Conservation (phyloP, 257 asterid species). For the Anisodus acutangulus region DNA sequence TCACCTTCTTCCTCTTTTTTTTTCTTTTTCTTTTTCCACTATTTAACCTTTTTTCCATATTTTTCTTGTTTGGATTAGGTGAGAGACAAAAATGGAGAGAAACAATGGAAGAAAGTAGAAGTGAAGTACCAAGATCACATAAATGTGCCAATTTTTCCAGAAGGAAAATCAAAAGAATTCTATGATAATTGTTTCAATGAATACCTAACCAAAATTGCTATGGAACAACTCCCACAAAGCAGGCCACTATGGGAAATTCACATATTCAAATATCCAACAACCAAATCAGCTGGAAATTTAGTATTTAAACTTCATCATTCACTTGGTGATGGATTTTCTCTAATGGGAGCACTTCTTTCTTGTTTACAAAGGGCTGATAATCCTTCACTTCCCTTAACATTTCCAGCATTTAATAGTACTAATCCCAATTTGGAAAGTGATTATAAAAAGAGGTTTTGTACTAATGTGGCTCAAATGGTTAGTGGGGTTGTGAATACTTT, state of each 20-base stretch:
- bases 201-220: conserved; percentile 41
- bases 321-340: conserved; percentile 53
- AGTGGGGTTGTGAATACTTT: conserved; percentile 37
- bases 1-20: background rate
- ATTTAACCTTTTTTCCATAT: background rate
- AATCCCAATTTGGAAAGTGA: background rate
- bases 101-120: conserved; percentile 45
- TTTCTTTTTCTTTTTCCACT: too few relatives aligned
- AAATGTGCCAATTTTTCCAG: conserved; percentile 36
- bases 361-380: conserved; percentile 50
- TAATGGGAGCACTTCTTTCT: conserved; percentile 54
- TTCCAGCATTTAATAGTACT: conserved; percentile 35
- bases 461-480: conserved; percentile 26
- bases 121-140: conserved; percentile 44
- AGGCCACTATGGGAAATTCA: conserved; percentile 55
- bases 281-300: conserved; percentile 43
- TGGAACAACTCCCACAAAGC: conserved; percentile 43
- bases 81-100: conserved; percentile 39
- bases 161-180: conserved; percentile 37
- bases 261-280: conserved; percentile 46
- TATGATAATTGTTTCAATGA: conserved; percentile 48
- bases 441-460: background rate
- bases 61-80: conserved; percentile 31
- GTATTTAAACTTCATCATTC: conserved; percentile 51
- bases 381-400: conserved; percentile 46